These are phyloP conservation scores for Suillus hirtellus DNA, from an alignment of 768 basidiomycete species.

Conservation along the genomic window DNA sequence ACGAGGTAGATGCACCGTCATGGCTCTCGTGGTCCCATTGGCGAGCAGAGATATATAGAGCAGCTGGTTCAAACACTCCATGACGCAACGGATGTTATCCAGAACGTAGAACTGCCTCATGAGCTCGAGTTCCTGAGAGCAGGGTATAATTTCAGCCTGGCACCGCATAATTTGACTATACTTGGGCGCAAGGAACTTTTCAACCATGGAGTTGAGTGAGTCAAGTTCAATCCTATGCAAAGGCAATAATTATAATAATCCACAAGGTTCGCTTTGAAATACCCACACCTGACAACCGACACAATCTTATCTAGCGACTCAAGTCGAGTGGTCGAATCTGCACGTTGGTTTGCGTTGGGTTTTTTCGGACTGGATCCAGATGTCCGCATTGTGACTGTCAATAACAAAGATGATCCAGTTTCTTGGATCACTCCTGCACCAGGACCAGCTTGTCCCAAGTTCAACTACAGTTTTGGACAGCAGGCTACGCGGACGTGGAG, in stretches of 20 bases:
- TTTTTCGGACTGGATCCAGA: conserved; percentile 32
- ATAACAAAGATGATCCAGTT: conserved; percentile 30
- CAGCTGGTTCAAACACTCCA: conserved; percentile 32
- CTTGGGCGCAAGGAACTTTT: conserved; percentile 35
- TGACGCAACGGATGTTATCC: conserved; percentile 21
- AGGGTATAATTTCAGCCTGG: conserved; percentile 33
- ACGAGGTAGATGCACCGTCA: conserved; percentile 35
- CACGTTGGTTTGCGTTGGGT: conserved; percentile 39
- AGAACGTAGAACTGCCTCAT: conserved; percentile 28
- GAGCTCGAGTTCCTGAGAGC: conserved; percentile 34
- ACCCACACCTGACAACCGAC: conserved; percentile 12
- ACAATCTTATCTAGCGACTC: conserved; percentile 10
- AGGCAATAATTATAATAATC: not conserved
- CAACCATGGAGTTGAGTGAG: conserved; percentile 36
- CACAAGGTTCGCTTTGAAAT: conserved; percentile 9
- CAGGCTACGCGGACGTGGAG: conserved; percentile 6
- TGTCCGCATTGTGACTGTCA: conserved; percentile 26
- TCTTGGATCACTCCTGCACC: conserved; percentile 39
- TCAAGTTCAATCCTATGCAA: not conserved
- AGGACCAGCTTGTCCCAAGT: conserved; percentile 37
- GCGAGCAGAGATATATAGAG: conserved; percentile 34
- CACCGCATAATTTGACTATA: conserved; percentile 35
- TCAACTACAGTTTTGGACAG: conserved; percentile 15
- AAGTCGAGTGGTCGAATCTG: conserved; percentile 32
- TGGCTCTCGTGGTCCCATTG: conserved; percentile 35